Percentiles rank a stretch among this genome's conserved stretches.
phyloP scores from a whole-genome alignment of 129 eudicot species.

The Saposhnikovia divaricata region DNA sequence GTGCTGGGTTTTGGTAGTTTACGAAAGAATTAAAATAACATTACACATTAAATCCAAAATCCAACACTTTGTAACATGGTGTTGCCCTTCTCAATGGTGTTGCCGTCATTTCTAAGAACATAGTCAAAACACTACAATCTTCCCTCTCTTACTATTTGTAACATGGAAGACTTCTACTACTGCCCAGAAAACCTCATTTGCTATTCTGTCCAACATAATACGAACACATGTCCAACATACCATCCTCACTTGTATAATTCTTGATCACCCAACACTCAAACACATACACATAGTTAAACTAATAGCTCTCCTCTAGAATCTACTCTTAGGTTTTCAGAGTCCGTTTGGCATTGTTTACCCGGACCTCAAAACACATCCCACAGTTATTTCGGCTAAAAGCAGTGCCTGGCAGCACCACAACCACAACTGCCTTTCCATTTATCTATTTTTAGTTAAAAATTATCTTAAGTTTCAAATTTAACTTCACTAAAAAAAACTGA shows the following conservation, averaged over 20 bases:
- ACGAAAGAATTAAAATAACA: no score
- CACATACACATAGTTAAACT: no score
- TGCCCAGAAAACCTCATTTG: not conserved
- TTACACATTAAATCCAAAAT: no score
- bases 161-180: not conserved
- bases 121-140: not conserved
- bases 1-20: no score
- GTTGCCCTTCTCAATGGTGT: not conserved
- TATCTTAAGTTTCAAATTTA: not conserved
- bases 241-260: not conserved
- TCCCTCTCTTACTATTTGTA: not conserved
- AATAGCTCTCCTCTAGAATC: not conserved
- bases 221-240: not conserved
- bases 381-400: not conserved
- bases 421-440: not conserved
- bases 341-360: not conserved
- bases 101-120: no score
- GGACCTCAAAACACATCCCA: no score
- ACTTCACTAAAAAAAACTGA: no score
- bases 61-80: no score
- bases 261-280: no score
- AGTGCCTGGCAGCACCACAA: not conserved
- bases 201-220: not conserved
- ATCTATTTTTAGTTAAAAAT: no score
- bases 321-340: not conserved